phyloP scores from a whole-genome alignment of 2,329 filamentous ascomycete genomes.

The Cytospora mali region DNA sequence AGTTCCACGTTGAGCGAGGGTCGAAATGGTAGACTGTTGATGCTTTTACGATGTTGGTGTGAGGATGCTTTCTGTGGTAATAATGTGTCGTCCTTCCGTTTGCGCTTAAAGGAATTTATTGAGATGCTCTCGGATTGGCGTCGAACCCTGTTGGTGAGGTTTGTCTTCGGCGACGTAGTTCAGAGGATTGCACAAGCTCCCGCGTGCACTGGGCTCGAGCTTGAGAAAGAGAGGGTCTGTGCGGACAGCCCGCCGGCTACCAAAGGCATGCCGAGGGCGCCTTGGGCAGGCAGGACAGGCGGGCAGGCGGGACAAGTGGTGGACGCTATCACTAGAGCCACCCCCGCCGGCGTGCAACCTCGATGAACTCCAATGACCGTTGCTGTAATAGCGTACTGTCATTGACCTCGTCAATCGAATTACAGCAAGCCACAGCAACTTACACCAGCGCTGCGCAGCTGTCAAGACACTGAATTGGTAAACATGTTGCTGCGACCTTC shows the following conservation, averaged over 20 bases:
- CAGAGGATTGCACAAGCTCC: constrained; percentile 11
- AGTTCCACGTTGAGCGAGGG: constrained; percentile 14
- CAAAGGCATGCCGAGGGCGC: too few species aligned
- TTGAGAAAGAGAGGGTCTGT: not conserved
- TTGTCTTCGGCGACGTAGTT: constrained; percentile 12
- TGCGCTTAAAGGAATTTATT: not conserved
- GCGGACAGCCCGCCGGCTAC: not conserved
- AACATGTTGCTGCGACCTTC: constrained; percentile 43
- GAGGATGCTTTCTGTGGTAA: constrained; percentile 14
- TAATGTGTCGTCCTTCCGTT: not conserved
- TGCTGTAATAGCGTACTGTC: constrained; percentile 3
- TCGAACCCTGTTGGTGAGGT: constrained; percentile 7
- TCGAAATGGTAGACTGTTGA: constrained; percentile 3
- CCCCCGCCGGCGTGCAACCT: not conserved
- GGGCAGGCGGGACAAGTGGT: too few species aligned
- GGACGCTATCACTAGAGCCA: not conserved
- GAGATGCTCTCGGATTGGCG: constrained; percentile 3
- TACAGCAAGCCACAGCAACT: not conserved
- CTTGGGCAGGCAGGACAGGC: too few species aligned
- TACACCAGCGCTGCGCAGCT: constrained; percentile 16
- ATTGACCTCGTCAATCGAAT: constrained; percentile 5
- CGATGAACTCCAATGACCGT: not conserved
- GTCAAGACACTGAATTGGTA: constrained; percentile 25
- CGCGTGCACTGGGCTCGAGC: constrained; percentile 7
- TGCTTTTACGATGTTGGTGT: not conserved